Evolutionary conservation across 345 rosid genomes (phyloP).

Genomic region (Camelina neglecta): DNA sequence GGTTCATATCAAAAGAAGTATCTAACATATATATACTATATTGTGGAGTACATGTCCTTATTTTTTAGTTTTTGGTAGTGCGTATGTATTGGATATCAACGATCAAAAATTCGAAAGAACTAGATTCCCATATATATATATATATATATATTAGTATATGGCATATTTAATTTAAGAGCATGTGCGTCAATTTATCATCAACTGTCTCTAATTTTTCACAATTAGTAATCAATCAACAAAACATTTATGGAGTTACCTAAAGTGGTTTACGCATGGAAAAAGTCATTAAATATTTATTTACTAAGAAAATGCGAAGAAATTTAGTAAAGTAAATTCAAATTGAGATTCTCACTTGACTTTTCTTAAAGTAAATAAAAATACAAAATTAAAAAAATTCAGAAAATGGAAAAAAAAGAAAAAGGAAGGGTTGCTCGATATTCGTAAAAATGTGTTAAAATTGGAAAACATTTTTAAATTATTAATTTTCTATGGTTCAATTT

Average conservation of each 20-base stretch:
- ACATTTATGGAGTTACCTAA: neutral
- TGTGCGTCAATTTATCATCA: neutral
- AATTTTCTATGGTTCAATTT: neutral
- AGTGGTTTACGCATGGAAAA: neutral
- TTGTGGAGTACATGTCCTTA: constrained; percentile 15
- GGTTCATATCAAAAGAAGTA: neutral
- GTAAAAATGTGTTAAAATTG: neutral
- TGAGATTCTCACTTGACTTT: constrained; percentile 31
- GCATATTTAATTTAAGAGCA: neutral
- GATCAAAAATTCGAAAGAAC: constrained; percentile 25
- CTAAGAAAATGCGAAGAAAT: constrained; percentile 9
- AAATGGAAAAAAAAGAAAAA: constrained; percentile 16
- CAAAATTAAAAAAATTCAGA: neutral
- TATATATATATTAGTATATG: too few species aligned
- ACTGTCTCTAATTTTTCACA: neutral
- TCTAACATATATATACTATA: neutral
- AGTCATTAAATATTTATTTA: constrained; percentile 11
- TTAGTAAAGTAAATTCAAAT: constrained; percentile 5
- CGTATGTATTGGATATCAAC: constrained; percentile 34
- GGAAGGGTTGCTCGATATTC: constrained; percentile 1
- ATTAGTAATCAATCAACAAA: neutral
- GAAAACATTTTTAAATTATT: neutral
- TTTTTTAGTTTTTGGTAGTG: constrained; percentile 8
- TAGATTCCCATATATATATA: constrained; percentile 19
- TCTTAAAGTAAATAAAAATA: neutral